Base-by-base conservation (phyloP, 345 rosid genomes). In the Psidium friedrichsthalianum region DNA sequence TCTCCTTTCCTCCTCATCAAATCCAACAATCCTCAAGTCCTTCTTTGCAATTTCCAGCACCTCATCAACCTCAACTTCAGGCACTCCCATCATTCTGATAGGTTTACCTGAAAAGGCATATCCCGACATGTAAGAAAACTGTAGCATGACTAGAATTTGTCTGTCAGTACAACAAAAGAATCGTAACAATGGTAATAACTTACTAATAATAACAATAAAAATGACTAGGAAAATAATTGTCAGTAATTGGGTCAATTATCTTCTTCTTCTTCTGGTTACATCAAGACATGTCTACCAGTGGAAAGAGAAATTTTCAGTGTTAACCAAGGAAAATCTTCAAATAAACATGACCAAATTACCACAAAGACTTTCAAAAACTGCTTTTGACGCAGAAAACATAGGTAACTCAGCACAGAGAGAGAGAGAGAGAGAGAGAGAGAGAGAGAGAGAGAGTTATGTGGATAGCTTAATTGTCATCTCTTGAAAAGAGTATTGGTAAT, bases 71-170 rank as follows among this genome's bases (percentile, higher is more conserved):
- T 97, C 99, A 88, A 88, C 93, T 90, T 92, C 92, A 54, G 92
- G 85, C 53, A 93, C 98, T 85, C 99, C 99, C 99, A 97, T 92
- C 99, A 97, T 96, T 92, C 94, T 93, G 74, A 97, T 91, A 80
- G 93, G 57, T 82, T 92, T 97, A 27, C 90, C 99, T 97, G 89
- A 74, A 88, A 56, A 82, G 25, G 49, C 64, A 76, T 83, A 32
- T 29, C 76, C 54, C 18, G 69, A 88, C 24, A 86, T 82, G 64
- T 47, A n/a, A 51, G 56, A 54, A 74, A 24, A 49, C 20, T 59
- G 27, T 84, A 24, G 25, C 58, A 59, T 14, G 56, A 40, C 42
- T 87, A 25, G 10, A 69, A 69, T 69, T 69, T 69, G 80, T 36
- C 52, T 16, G 42, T 24, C 52, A 82, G 25, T 11, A 56, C 25